phyloP scores from a whole-genome alignment of 805 yeast species.

The Cyberlindnera xylosilytica region DNA sequence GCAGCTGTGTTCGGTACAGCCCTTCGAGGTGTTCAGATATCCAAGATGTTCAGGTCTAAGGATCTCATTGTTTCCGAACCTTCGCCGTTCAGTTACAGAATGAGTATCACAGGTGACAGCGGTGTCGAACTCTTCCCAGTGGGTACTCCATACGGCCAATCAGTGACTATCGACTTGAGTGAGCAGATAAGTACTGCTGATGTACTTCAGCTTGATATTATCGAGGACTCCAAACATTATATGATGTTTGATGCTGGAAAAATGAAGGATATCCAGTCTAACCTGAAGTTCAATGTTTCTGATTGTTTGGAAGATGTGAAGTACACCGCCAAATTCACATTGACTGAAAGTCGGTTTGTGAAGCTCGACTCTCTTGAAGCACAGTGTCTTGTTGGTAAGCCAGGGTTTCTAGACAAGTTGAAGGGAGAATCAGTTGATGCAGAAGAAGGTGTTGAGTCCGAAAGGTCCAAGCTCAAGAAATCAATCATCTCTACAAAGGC shows the following conservation, averaged over 20 bases:
- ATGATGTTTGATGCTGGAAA: constrained; percentile 21
- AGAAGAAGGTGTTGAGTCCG: constrained; percentile 17
- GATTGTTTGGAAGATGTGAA: constrained; percentile 38
- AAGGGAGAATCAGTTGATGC: constrained; percentile 1
- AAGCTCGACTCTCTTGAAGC: constrained; percentile 42
- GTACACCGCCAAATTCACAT: constrained; percentile 39
- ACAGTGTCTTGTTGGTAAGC: constrained; percentile 34
- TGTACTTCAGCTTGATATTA: constrained; percentile 34
- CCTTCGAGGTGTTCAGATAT: constrained; percentile 72
- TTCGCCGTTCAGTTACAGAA: constrained; percentile 45
- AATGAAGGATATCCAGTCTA: constrained; percentile 14
- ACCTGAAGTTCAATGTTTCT: constrained; percentile 31
- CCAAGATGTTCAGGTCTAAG: constrained; percentile 64
- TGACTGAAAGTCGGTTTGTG: constrained; percentile 51
- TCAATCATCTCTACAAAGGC: constrained; percentile 26
- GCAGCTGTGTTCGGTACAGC: constrained; percentile 89
- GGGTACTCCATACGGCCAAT: constrained; percentile 40
- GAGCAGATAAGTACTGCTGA: constrained; percentile 28
- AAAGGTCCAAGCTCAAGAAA: constrained; percentile 23
- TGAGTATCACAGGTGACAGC: constrained; percentile 30
- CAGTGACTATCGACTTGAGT: constrained; percentile 37
- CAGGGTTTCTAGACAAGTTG: constrained; percentile 19
- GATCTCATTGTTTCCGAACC: constrained; percentile 59
- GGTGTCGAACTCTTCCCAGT: constrained; percentile 41
- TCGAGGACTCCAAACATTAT: constrained; percentile 28